Evolutionary conservation across 2,329 filamentous ascomycete genomes (phyloP), one percentile per base, ranked within the genome.

Genomic region (Aspergillus chevalieri): DNA sequence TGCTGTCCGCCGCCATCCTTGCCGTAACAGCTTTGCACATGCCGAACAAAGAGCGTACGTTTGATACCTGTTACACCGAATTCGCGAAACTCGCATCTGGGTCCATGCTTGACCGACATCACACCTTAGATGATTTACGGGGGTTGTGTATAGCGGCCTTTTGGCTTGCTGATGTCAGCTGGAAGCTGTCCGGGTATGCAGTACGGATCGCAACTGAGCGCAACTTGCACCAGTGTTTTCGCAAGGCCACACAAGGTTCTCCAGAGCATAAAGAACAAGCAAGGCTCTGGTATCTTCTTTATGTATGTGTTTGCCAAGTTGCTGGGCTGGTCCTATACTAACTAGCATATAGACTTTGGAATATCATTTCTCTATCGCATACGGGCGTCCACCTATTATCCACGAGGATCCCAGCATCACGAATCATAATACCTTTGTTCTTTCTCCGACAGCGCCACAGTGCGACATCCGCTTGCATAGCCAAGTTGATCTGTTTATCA

Each of bases 141-240:
- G 78, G 76, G 2, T 62, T 81, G 44, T 79, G 77, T 52, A 76
- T 80, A 41, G 78, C 73, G 6, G 74, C 77, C 4, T 80, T 79
- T 54, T 81, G 78, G 78, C 69, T 81, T 7, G 74, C 75, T 19
- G 77, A 81, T 57, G 72, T 79, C 14, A 77, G 54, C 66, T 75
- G 64, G 75, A 78, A 71, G 49, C 54, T 72, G 3, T 71, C 69
- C n/a, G 69, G 68, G 3, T 68, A 71, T 53, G 69, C 68, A 8
- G 67, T 71, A 8, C 67, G 69, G 7, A 71, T 71, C 52, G 69
- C 72, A 6, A 74, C 69, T 3, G 71, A 74, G 50, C 70, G 66
- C 30, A 69, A 68, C 41, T 59, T 74, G 21, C 70, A 72, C 41
- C 70, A 71, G 47, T 73, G 65, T 45, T 74, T 71, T 48, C 65